A percentile compares a stretch with the other conserved stretches of the same genome.
These are phyloP conservation scores for Phytophthora syringae DNA, from an alignment of 352 stramenopile genomes.

Conservation along the genomic window DNA sequence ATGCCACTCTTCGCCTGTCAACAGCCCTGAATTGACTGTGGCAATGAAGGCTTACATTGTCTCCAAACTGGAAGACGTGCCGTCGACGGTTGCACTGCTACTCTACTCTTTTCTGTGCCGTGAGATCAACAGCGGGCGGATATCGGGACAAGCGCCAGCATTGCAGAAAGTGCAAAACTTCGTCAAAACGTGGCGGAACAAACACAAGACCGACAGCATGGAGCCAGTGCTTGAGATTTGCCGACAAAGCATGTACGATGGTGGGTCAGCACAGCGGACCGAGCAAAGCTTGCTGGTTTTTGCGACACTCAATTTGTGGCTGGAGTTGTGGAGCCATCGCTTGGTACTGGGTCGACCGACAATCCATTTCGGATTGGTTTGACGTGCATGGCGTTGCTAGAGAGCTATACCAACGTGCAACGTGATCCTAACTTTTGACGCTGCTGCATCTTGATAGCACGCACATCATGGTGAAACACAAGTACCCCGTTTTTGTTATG, in stretches of 20 bases:
- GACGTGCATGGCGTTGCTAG: not conserved
- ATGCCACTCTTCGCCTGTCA: not conserved
- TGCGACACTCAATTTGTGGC: not conserved
- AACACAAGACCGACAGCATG: slow-evolving; percentile 3
- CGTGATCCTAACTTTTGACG: not conserved
- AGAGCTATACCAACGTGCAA: not conserved
- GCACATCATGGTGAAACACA: not conserved
- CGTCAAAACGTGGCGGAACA: not conserved
- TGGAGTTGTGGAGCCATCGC: not conserved
- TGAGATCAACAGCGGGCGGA: not conserved
- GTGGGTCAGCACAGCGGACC: not conserved
- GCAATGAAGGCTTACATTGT: slow-evolving; percentile 1
- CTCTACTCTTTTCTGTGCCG: slow-evolving; percentile 6
- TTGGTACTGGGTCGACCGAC: not conserved
- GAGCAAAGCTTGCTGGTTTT: not conserved
- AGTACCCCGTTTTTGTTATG: not conserved
- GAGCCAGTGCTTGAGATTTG: slow-evolving; percentile 1
- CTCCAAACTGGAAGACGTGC: not conserved
- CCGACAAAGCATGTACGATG: not conserved
- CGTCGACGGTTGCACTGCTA: not conserved
- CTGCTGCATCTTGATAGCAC: not conserved
- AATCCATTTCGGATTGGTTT: slow-evolving; percentile 1
- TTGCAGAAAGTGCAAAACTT: not conserved
- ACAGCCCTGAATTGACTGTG: not conserved
- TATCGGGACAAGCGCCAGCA: not conserved